These are phyloP conservation scores for Periconia macrospinosa DNA, from an alignment of 2,329 filamentous ascomycete genomes.

Conservation along the genomic window DNA sequence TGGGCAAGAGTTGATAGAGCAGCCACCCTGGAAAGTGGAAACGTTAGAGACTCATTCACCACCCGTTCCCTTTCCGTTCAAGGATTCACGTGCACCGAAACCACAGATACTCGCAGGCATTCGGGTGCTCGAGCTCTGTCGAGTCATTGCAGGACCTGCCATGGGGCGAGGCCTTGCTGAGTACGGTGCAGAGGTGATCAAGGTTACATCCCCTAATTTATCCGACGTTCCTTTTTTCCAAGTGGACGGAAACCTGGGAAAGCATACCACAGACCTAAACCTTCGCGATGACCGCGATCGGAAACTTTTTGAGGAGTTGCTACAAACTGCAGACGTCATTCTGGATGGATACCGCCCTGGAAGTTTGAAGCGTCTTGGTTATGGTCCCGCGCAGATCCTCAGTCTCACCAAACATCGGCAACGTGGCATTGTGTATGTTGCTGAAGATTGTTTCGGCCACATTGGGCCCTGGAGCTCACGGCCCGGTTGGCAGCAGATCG, in stretches of 20 bases:
- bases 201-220: constrained; percentile 69
- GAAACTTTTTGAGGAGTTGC: constrained; percentile 59
- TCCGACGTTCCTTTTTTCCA: constrained; percentile 74
- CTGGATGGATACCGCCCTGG: constrained; percentile 72
- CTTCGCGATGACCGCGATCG: constrained; percentile 60
- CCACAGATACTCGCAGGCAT: constrained; percentile 58
- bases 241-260: constrained; percentile 72
- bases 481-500: constrained; percentile 73
- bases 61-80: constrained; percentile 49
- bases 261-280: constrained; percentile 66
- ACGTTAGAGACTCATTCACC: constrained; percentile 55
- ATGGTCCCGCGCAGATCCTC: constrained; percentile 59
- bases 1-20: constrained; percentile 43
- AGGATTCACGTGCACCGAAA: constrained; percentile 42
- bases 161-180: constrained; percentile 73
- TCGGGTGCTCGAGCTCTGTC: constrained; percentile 73
- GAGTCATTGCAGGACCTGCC: constrained; percentile 75
- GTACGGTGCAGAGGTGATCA: constrained; percentile 73
- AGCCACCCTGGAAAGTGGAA: constrained; percentile 53
- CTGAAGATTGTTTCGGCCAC: constrained; percentile 73
- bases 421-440: constrained; percentile 68
- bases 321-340: constrained; percentile 66
- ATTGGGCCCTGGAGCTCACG: constrained; percentile 64
- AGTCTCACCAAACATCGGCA: constrained; percentile 57
- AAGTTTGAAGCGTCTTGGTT: constrained; percentile 65